These are phyloP conservation scores for Cercospora canescens DNA, from an alignment of 2,329 filamentous ascomycete genomes.

Conservation along the genomic window DNA sequence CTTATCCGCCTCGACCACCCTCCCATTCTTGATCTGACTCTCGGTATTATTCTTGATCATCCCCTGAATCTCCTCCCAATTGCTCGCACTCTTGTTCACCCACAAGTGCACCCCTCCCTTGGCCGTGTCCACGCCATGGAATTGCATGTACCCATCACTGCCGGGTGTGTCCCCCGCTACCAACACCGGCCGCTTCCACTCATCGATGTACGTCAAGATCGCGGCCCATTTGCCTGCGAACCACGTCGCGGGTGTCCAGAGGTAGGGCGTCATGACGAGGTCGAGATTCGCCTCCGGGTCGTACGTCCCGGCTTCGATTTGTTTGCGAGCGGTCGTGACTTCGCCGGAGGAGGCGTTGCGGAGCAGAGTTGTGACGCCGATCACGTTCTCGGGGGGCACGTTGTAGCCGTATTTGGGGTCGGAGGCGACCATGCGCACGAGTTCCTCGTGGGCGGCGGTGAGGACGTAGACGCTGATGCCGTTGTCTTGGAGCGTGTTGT, in stretches of 20 bases:
- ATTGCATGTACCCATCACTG: conserved; percentile 48
- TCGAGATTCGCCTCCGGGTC: conserved; percentile 41
- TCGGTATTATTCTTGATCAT: conserved; percentile 41
- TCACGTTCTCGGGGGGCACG: conserved; percentile 46
- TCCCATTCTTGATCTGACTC: conserved; percentile 38
- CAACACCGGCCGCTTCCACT: conserved; percentile 47
- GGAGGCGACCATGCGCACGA: conserved; percentile 49
- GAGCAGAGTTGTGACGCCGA: conserved; percentile 45
- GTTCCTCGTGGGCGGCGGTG: conserved; percentile 46
- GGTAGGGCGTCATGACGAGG: conserved; percentile 43
- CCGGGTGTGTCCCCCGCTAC: conserved; percentile 47
- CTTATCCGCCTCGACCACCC: conserved; percentile 46
- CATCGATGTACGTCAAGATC: conserved; percentile 38
- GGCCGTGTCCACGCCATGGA: conserved; percentile 46
- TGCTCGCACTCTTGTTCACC: conserved; percentile 43
- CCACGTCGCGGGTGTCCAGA: conserved; percentile 49
- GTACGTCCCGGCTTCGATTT: conserved; percentile 43
- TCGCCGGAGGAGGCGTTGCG: conserved; percentile 33
- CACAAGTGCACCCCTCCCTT: conserved; percentile 47
- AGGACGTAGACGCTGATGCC: conserved; percentile 49
- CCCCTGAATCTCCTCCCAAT: conserved; percentile 38
- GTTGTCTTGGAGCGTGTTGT: conserved; percentile 45
- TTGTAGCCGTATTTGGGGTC: conserved; percentile 51
- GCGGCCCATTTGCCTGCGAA: conserved; percentile 48
- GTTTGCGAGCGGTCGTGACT: conserved; percentile 42